Base-by-base conservation (phyloP, 192 early-diverging fungal genomes). In the Jimgerdemannia flammicorona region DNA sequence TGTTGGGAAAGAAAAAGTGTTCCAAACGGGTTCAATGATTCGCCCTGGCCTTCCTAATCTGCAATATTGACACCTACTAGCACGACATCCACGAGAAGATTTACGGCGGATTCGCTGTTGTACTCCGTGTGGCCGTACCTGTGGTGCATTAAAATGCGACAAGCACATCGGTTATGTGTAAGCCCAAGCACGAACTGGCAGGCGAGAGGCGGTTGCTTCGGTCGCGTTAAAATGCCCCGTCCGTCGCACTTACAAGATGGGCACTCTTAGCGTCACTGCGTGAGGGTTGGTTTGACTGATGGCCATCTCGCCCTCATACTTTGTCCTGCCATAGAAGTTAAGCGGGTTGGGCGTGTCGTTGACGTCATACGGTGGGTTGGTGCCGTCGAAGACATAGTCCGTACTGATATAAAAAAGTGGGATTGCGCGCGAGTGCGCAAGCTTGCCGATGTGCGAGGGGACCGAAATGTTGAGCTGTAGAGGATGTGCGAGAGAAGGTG, bases 301-400 rank as follows among this genome's bases (percentile, higher is more conserved):
- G 3, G 90, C 91, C 40, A 82, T 59, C 77, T 95, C 96, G 3
- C 95, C 95, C 4, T 85, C 86, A 44, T 89, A 84, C 81, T 96
- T 96, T 3, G 93, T 90, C 43, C 90, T 83, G 78, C 95, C 95
- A 73, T 97, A 97, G 74, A 90, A 90, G 69, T 96, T 92, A 6
- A 97, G 76, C 70, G 96, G 96, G 75, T 93, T 92, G 4, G 93
- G 85, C 74, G 70, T 73, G 69, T 86, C 91, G 39, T 85, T 81
- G 0, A 91, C 88, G 40, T 92, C 77, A 76, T 97, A 97, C 42
- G 95, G 90, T 40, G 96, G 94, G 3, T 79, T 83, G 4, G 83
- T 92, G 49, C 96, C 96, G 70, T 97, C 95, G 86, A 97, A 97
- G 20, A 97, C 96, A 77, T 97, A 97, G 78, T 97, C 95, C 2